Conservation (phyloP, 257 asterid genomes). For the Lavandula angustifolia region DNA sequence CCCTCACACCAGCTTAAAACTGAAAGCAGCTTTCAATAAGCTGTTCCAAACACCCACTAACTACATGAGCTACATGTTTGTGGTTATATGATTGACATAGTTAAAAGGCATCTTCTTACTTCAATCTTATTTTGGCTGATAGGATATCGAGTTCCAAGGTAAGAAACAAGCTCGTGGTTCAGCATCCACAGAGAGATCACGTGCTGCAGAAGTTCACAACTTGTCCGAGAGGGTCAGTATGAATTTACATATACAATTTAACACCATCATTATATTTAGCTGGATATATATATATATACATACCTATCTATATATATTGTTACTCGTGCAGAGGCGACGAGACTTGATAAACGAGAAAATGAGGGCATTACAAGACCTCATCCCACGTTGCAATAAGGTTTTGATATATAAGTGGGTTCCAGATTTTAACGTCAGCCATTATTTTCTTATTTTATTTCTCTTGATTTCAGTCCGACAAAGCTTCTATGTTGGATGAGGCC, state of each 20-base stretch:
- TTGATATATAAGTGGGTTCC: neutral
- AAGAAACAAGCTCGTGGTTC: conserved; percentile 56
- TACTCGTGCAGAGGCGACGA: conserved; percentile 67
- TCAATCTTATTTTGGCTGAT: too few species aligned
- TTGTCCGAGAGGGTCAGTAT: conserved; percentile 63
- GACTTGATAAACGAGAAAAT: conserved; percentile 88
- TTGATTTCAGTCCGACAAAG: conserved; percentile 69
- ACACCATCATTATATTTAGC: too few species aligned
- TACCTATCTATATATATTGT: too few species aligned
- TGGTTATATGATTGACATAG: too few species aligned
- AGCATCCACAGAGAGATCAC: conserved; percentile 61
- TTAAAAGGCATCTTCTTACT: too few species aligned
- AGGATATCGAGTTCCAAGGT: conserved; percentile 61
- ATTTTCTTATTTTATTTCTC: conserved; percentile 21
- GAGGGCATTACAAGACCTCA: conserved; percentile 77
- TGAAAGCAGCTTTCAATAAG: too few species aligned
- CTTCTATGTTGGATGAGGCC: conserved; percentile 87
- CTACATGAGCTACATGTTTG: too few species aligned
- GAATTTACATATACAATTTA: too few species aligned
- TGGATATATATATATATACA: too few species aligned
- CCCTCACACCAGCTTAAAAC: too few species aligned
- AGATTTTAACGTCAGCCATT: neutral
- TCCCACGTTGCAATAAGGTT: conserved; percentile 96
- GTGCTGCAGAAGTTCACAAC: conserved; percentile 86
- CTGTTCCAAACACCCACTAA: too few species aligned